Evolutionary conservation across 2,329 filamentous ascomycete genomes (phyloP).

Genomic region (Colletotrichum musicola): DNA sequence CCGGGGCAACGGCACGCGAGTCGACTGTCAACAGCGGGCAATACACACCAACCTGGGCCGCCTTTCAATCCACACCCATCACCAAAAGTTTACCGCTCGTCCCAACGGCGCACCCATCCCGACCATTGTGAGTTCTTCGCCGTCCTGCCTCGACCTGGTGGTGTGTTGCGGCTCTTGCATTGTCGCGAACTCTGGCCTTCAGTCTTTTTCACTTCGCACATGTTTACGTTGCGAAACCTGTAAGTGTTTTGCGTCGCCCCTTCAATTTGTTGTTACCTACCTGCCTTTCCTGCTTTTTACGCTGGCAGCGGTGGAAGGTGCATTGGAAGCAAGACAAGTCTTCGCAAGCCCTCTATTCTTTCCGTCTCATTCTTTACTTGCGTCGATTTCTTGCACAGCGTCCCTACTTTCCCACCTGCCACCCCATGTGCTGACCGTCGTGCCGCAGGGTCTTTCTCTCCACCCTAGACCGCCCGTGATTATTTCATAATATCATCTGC

Average conservation of each 20-base stretch:
- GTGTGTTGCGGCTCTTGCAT: conserved; percentile 42
- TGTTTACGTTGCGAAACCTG: conserved; percentile 45
- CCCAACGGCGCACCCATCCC: conserved; percentile 35
- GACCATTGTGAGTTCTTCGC: conserved; percentile 33
- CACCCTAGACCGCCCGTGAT: conserved; percentile 10
- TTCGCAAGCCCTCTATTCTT: not conserved
- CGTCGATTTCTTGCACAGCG: not conserved
- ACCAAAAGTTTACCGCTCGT: conserved; percentile 37
- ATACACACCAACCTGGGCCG: conserved; percentile 30
- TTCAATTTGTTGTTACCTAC: conserved; percentile 5
- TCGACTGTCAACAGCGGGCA: conserved; percentile 34
- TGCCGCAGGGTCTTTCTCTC: conserved; percentile 16
- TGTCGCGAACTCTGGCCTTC: conserved; percentile 10
- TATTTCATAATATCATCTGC: not conserved
- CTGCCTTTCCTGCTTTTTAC: not conserved
- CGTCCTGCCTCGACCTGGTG: conserved; percentile 35
- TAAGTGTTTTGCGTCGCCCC: conserved; percentile 42
- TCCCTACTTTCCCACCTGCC: not conserved
- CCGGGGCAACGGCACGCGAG: conserved; percentile 37
- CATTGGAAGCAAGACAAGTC: not conserved
- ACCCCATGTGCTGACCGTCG: conserved; percentile 11
- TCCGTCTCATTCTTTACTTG: not conserved
- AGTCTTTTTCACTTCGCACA: conserved; percentile 41
- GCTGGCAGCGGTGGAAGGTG: not conserved
- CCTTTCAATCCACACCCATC: conserved; percentile 30